Base-by-base conservation (phyloP, 2,329 filamentous ascomycete genomes). In the Arthrobotrys megalospora region DNA sequence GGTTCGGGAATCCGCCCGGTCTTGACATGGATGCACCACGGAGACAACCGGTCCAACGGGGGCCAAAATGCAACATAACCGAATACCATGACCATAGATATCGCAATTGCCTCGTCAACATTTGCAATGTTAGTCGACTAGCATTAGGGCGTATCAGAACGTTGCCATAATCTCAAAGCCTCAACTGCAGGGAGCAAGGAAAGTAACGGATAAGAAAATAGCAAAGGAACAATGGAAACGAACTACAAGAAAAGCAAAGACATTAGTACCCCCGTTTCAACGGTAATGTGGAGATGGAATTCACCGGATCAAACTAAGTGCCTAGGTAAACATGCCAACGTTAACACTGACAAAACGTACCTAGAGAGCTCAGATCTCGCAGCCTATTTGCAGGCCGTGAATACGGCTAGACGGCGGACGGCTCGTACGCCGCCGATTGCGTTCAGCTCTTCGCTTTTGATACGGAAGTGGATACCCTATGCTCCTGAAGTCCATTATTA, bases 51-150 rank as follows among this genome's bases (percentile, higher is more conserved):
- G n/a, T 58, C n/a, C 32, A 2, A 19, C 52, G 7, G 55, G 55
- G 55, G 36, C 6, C 55, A 60, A 60, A 43, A 60, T 60, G 55
- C 55, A 60, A 60, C 55, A 60, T 60, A 43, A 60, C 55, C 36
- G 55, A 53, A 53, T 16, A 58, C 36, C 55, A 60, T 1, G 19
- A 28, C 36, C 6, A 7, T 24, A 28, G 55, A 60, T 60, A 60
- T 60, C 55, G 36, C 36, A 43, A 60, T 60, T 60, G 12, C 55
- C 52, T 58, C 52, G 32, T 58, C 28, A 38, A 58, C 34, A 11
- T 36, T 43, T 60, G 36, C 19, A 60, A 60, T 28, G 52, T 36
- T 58, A 32, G 52, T 2, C 6, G 36, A 28, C 55, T n/a, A 8
- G 55, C 19, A 60, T 36, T 41, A 60, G 55, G 55, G 55, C 43